Evolutionary conservation across 2,329 filamentous ascomycete genomes (phyloP).

Genomic region (Sclerotinia minor): DNA sequence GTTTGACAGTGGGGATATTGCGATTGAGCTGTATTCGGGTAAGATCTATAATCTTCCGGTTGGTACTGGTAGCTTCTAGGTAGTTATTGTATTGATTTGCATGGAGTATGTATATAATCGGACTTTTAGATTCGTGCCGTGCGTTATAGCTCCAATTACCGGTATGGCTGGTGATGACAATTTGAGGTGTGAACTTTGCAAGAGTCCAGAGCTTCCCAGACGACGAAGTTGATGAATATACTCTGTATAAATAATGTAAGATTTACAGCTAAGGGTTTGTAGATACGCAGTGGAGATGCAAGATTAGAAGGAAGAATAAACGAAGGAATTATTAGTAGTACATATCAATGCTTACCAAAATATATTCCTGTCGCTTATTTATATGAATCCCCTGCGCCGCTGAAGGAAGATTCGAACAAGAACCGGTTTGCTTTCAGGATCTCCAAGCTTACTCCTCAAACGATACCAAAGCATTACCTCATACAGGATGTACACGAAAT

Average conservation of each 20-base stretch:
- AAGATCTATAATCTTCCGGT: slow-evolving; percentile 14
- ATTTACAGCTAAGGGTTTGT: neutral
- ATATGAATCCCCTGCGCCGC: neutral
- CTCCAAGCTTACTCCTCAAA: neutral
- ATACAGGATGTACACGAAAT: neutral
- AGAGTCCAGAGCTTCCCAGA: neutral
- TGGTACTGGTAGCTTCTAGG: neutral
- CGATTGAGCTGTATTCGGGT: slow-evolving; percentile 4
- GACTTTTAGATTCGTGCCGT: neutral
- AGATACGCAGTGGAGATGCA: neutral
- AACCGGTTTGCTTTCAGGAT: neutral
- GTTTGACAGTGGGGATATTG: slow-evolving; percentile 10
- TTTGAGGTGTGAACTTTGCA: neutral
- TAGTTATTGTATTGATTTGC: neutral
- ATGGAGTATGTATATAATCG: neutral
- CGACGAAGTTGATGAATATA: neutral
- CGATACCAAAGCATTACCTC: neutral
- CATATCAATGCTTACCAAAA: neutral
- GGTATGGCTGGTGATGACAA: neutral
- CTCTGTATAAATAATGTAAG: neutral
- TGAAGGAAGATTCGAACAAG: neutral
- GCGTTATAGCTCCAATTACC: neutral
- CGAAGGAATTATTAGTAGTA: neutral
- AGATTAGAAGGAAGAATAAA: neutral
- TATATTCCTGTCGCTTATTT: neutral